Percentiles rank a stretch among this genome's conserved stretches.
phyloP scores from a whole-genome alignment of 306 rosid genomes.

The Carpinus fangiana region DNA sequence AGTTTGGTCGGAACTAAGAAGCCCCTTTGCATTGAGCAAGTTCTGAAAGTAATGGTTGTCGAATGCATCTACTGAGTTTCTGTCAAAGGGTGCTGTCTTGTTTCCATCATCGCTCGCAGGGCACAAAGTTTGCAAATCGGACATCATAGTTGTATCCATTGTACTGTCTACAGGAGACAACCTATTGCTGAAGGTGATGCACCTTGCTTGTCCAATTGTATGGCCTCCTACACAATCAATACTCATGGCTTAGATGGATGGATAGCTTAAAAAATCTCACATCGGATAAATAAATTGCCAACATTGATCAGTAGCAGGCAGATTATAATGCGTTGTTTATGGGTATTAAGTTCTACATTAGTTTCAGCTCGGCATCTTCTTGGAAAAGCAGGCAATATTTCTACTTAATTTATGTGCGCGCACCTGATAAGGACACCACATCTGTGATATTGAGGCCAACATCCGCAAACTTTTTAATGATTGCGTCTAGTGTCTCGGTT shows the following conservation, averaged over 20 bases:
- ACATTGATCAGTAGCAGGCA: no score
- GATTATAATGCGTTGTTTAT: no score
- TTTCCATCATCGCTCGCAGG: slow-evolving; percentile 65
- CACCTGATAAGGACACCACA: slow-evolving; percentile 76
- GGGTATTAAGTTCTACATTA: no score
- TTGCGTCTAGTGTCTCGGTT: slow-evolving; percentile 37
- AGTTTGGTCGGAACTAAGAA: slow-evolving; percentile 77
- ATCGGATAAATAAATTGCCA: no score
- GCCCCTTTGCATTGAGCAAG: slow-evolving; percentile 58
- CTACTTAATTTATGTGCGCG: no score
- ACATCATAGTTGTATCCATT: slow-evolving; percentile 47
- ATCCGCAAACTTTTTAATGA: slow-evolving; percentile 48
- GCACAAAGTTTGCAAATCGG: slow-evolving; percentile 66
- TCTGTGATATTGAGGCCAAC: slow-evolving; percentile 62
- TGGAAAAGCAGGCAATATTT: no score
- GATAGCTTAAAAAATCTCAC: no score
- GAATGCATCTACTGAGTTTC: slow-evolving; percentile 73
- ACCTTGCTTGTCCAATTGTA: slow-evolving; percentile 74
- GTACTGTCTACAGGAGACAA: slow-evolving; percentile 63
- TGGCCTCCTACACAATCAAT: slow-evolving; percentile 59
- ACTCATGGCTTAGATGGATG: no score
- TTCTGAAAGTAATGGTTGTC: slow-evolving; percentile 82
- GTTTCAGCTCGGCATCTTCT: no score
- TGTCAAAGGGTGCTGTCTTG: slow-evolving; percentile 50
- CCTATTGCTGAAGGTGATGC: slow-evolving; percentile 62